Base-by-base conservation (phyloP, 2,329 filamentous ascomycete species). In the Biscogniauxia mediterranea region DNA sequence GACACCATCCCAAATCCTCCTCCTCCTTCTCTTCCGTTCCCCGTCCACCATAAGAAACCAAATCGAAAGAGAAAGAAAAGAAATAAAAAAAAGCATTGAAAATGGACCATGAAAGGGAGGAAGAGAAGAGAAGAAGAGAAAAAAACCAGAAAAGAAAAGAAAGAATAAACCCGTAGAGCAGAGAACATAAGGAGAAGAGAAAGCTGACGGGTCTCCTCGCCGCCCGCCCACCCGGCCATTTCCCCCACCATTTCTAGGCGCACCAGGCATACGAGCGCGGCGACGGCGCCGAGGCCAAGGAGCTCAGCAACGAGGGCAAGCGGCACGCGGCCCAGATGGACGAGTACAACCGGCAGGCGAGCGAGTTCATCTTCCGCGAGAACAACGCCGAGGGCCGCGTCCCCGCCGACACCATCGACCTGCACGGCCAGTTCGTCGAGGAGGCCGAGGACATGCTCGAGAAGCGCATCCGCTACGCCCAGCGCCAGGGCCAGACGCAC, bases 361-460 rank as follows among this genome's bases (percentile, higher is more conserved):
- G 91, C 62, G 91, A 97, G 61, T 96, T 86, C 77, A 98, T 98
- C 74, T 97, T 99, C 81, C 89, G 93, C 50, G 92, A 94, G 79
- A 97, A 97, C 81, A 98, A 98, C 74, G 88, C 91, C 20, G 76
- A 81, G 2, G 91, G 87, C 19, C 87, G 89, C 63, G 89, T 96
- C 9, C 83, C 86, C 17, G 81, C 81, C 50, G 94, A 98, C 77
- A 92, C 90, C 8, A 93, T 99, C 69, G 95, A 99, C 78, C 82
- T 99, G 54, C 95, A 99, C 76, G 95, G 95, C 2, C 90, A 96
- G 73, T 97, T 90, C 71, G 93, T 97, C 61, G 92, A 97, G 74
- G 95, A 98, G 80, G 95, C 95, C 5, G 93, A 97, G 80, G 86
- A 92, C 66, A 95, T 97, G 60, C 81, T 98, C 21, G 91, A 94